Base-by-base conservation (phyloP, 371 early-diverging fungal genomes). In the Basidiobolus heterosporus region DNA sequence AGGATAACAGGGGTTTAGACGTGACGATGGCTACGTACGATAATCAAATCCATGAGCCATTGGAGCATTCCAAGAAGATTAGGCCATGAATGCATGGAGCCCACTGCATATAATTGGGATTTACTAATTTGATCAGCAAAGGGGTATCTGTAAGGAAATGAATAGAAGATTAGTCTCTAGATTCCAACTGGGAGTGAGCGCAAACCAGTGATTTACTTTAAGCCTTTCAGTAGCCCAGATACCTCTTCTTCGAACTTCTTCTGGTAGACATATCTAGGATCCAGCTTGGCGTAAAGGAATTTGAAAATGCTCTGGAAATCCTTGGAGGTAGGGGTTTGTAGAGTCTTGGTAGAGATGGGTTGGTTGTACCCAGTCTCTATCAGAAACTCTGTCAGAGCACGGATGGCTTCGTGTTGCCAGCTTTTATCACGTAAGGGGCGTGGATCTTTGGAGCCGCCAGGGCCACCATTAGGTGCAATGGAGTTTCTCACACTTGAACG, bases 241-340 rank as follows among this genome's bases (percentile, higher is more conserved):
- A 86, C 83, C 35, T 95, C 95, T 11, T 88, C 89, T 54, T 92
- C 94, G 57, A 90, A 81, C 42, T 70, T 74, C 54, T 72, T 77
- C 46, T 64, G 63, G 50, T 71, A 88, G 35, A 52, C 59, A 47
- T 69, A 86, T 15, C 59, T 52, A 6, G 85, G 79, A 52, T 90
- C 92, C 44, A 95, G 60, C 57, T 74, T 75, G 4, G 64, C 58
- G 58, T 88, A 89, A 9, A 96, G 57, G 56, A 87, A 93, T 51
- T 77, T 83, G 72, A 98, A 94, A 11, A 93, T 83, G 41, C 62
- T 67, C 52, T 86, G 84, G 61, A 91, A 93, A 40, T 91, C 93
- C 65, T 86, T 92, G 16, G 62, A 66, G 3, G 86, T 70, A 13
- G 91, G 88, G 14, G 72, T 67, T 3, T 61, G 58, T 36, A 97